Evolutionary conservation across 768 basidiomycete genomes (phyloP).

Genomic region (Vararia minispora): DNA sequence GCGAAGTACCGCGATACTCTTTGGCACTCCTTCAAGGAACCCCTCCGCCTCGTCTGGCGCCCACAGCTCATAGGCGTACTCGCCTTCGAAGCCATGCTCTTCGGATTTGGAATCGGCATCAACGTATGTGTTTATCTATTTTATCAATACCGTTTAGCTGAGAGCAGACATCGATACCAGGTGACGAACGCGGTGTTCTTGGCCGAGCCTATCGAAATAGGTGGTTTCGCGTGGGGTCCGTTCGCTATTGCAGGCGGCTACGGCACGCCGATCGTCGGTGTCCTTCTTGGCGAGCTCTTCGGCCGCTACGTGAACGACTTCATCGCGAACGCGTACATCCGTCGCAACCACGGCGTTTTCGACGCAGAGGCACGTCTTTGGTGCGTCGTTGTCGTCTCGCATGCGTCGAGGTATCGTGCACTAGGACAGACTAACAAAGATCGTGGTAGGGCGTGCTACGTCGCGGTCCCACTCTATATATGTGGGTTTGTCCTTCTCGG

Average conservation of each 20-base stretch:
- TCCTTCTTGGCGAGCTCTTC: slow-evolving; percentile 38
- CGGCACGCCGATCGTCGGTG: slow-evolving; percentile 36
- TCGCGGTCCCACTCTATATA: slow-evolving; percentile 49
- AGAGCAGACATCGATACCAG: slow-evolving; percentile 19
- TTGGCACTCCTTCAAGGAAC: slow-evolving; percentile 31
- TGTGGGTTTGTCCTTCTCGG: slow-evolving; percentile 52
- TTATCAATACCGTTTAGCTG: background rate
- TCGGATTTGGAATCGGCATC: slow-evolving; percentile 57
- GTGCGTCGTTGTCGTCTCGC: slow-evolving; percentile 20
- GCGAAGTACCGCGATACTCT: slow-evolving; percentile 43
- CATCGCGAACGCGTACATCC: slow-evolving; percentile 32
- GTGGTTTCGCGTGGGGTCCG: slow-evolving; percentile 39
- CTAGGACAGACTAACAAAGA: background rate
- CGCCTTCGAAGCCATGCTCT: slow-evolving; percentile 35
- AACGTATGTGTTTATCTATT: slow-evolving; percentile 26
- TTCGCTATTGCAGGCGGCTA: slow-evolving; percentile 42
- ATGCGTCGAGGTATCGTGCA: background rate
- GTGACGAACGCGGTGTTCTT: slow-evolving; percentile 60
- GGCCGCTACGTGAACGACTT: slow-evolving; percentile 42
- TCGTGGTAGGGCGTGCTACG: slow-evolving; percentile 41
- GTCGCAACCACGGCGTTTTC: slow-evolving; percentile 39
- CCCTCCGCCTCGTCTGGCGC: slow-evolving; percentile 47
- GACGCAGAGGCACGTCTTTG: slow-evolving; percentile 48
- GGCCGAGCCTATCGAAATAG: slow-evolving; percentile 39
- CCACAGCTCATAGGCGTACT: slow-evolving; percentile 45